A percentile compares a stretch with the other conserved stretches of the same genome.
Conservation (phyloP, 2,329 filamentous ascomycete genomes). For the Colletotrichum orchidophilum region DNA sequence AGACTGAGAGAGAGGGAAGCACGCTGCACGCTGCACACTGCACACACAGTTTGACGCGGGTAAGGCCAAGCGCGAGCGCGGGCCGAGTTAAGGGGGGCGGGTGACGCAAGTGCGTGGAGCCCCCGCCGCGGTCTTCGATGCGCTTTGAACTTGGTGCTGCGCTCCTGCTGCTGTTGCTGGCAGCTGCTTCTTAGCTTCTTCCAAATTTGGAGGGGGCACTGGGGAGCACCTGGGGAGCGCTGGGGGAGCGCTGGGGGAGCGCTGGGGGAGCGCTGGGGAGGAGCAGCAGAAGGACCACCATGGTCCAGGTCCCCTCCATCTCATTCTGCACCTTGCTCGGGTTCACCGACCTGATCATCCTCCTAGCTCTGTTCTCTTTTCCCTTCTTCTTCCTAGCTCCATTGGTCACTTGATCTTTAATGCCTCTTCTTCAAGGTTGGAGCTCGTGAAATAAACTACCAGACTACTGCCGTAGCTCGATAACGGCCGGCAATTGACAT, state of each 20-base stretch:
- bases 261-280: not conserved
- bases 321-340: not conserved
- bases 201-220: not conserved
- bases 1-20: not conserved
- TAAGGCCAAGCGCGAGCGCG: slow-evolving; percentile 32
- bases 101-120: slow-evolving; percentile 34
- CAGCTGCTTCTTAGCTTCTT: not conserved
- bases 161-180: not conserved
- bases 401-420: slow-evolving; percentile 8
- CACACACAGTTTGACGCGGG: slow-evolving; percentile 4
- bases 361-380: not conserved
- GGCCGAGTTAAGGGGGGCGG: slow-evolving; percentile 27
- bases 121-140: slow-evolving; percentile 1
- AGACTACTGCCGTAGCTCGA: not conserved
- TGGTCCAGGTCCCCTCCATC: not conserved
- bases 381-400: not conserved
- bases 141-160: not conserved
- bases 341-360: not conserved
- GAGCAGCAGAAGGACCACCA: not conserved
- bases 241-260: not conserved
- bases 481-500: slow-evolving; percentile 7
- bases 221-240: not conserved
- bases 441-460: not conserved
- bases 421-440: not conserved
- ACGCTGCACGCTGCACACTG: not conserved